Percentiles rank a stretch among this genome's conserved stretches.
phyloP scores from a whole-genome alignment of 352 stramenopile genomes.

The Globisporangium okanoganense region DNA sequence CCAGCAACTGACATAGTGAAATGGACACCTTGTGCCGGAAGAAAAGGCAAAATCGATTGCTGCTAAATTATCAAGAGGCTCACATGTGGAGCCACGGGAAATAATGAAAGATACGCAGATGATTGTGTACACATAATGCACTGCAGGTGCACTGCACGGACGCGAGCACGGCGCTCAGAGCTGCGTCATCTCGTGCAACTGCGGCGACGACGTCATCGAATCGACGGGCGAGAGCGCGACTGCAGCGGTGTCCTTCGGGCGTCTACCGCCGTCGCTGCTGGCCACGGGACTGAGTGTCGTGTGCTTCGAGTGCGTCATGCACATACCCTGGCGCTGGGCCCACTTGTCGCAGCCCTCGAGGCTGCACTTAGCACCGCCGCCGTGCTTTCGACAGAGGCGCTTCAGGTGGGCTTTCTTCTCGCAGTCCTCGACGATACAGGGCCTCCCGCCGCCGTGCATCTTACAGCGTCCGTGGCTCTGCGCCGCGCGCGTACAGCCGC shows the following conservation, averaged over 20 bases:
- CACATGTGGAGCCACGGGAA: not conserved
- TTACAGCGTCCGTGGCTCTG: conserved; percentile 76
- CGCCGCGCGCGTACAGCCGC: conserved; percentile 43
- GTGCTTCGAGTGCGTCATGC: conserved; percentile 81
- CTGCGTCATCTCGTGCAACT: conserved; percentile 1
- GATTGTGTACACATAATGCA: too few relatives aligned
- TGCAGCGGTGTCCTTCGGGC: not conserved
- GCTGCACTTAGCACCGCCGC: conserved; percentile 73
- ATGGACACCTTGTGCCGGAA: not conserved
- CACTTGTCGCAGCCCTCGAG: conserved; percentile 72
- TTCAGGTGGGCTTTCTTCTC: conserved; percentile 85
- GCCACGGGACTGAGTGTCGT: conserved; percentile 3
- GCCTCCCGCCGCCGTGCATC: conserved; percentile 47
- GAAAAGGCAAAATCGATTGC: not conserved
- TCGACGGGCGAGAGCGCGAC: not conserved
- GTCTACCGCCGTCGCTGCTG: not conserved
- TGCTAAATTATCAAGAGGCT: not conserved
- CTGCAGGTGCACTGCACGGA: too few relatives aligned
- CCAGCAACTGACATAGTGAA: not conserved
- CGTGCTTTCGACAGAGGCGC: conserved; percentile 78
- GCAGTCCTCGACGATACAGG: conserved; percentile 60
- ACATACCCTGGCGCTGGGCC: conserved; percentile 80
- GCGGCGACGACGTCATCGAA: not conserved
- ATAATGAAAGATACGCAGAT: not conserved
- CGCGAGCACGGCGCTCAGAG: not conserved